These are phyloP conservation scores for Protomyces inouyei DNA, from an alignment of 1,139 yeast genomes.

Conservation along the genomic window DNA sequence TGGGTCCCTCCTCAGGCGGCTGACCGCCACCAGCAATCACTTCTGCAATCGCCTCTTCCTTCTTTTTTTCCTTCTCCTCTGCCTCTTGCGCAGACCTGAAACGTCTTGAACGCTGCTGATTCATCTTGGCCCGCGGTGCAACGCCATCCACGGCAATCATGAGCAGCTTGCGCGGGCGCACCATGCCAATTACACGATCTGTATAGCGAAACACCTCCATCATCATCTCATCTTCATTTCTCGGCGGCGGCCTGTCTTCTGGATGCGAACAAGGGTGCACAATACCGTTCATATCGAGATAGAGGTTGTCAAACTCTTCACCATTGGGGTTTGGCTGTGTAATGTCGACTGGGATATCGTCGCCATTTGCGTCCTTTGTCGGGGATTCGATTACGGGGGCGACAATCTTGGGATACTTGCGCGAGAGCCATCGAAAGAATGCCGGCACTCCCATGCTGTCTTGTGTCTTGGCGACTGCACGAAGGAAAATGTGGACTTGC, in stretches of 20 bases:
- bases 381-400: conserved; percentile 83
- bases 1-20: conserved; percentile 43
- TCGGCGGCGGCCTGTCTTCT: conserved; percentile 88
- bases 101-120: conserved; percentile 96
- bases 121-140: conserved; percentile 99
- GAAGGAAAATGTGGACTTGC: no score
- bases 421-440: conserved; percentile 90
- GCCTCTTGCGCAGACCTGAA: conserved; percentile 95
- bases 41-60: conserved; percentile 46
- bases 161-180: conserved; percentile 85
- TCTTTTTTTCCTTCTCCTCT: conserved; percentile 45
- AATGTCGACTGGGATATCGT: conserved; percentile 61
- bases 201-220: conserved; percentile 84
- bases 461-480: neutral
- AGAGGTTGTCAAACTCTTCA: conserved; percentile 74
- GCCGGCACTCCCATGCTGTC: conserved; percentile 55
- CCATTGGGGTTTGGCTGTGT: conserved; percentile 87
- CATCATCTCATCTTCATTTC: conserved; percentile 92
- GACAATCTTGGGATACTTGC: conserved; percentile 89
- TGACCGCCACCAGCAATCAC: conserved; percentile 46
- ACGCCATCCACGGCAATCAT: conserved; percentile 97
- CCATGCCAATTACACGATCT: conserved; percentile 84
- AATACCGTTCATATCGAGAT: conserved; percentile 89
- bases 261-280: conserved; percentile 98
- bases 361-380: conserved; percentile 51